A percentile compares a stretch with the other conserved stretches of the same genome.
phyloP scores from a whole-genome alignment of 2,329 filamentous ascomycete genomes.

The Beauveria asiatica region DNA sequence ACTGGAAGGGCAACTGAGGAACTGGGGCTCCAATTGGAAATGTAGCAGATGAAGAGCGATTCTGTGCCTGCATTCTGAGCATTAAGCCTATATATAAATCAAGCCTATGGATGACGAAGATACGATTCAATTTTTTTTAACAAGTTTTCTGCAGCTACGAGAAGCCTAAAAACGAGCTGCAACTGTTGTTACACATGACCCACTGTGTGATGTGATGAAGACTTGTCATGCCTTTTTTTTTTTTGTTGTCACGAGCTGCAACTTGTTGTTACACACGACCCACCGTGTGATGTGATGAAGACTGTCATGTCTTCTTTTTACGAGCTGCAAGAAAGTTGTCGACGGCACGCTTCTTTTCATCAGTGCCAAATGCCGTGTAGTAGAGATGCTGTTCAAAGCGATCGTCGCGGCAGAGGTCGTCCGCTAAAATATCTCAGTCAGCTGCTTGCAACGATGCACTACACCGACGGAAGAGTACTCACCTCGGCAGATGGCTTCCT shows the following conservation, averaged over 20 bases:
- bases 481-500: slow-evolving; percentile 10
- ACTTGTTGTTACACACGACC: neutral
- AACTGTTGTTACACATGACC: neutral
- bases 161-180: neutral
- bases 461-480: neutral
- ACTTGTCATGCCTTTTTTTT: too few relatives aligned
- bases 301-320: neutral
- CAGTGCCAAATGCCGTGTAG: slow-evolving; percentile 5
- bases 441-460: neutral
- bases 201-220: neutral
- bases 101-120: neutral
- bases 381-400: slow-evolving; percentile 6
- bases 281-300: neutral
- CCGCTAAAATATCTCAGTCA: neutral
- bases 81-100: neutral
- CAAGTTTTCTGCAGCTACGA: neutral
- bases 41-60: slow-evolving; percentile 9
- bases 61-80: neutral
- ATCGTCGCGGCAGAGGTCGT: slow-evolving; percentile 7
- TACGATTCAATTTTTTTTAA: neutral
- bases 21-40: slow-evolving; percentile 17
- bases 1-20: slow-evolving; percentile 13
- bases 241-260: too few relatives aligned
- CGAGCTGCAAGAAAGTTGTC: slow-evolving; percentile 5
- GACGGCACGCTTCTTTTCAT: slow-evolving; percentile 1